Base-by-base conservation (phyloP, 23 red algal species). In the Chondrus crispus region DNA sequence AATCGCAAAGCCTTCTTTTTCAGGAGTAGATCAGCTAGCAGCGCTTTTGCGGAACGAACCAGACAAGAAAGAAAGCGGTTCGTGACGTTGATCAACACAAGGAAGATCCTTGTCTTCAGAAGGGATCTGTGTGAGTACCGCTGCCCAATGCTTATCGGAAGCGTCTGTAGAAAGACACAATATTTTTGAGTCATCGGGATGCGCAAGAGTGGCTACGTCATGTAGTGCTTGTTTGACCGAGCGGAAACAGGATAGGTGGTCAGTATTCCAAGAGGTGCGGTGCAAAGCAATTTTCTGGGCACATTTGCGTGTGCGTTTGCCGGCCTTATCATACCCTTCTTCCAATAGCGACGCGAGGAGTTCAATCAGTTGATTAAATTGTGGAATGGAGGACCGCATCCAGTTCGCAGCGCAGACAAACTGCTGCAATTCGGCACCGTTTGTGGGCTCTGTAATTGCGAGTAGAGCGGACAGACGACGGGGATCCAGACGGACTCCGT, bases 11-110 rank as follows among this genome's bases (percentile, higher is more conserved):
- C 9, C 71, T 76, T 76, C 71, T 8, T 76, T 76, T 5, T 76
- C 71, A 45, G 5, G 43, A 28, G 44, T 20, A 20, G 38, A 45
- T 39, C 28, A 38, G 71, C 7, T 76, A 12, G 26, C 44, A n/a
- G 71, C 36, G 35, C 30, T 24, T 47, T 12, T 39, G 71, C 38
- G 22, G 71, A 76, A 76, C 26, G 39, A 37, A 28, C 78, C 78
- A 60, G 78, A 82, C 48, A 82, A 45, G 26, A 82, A 82, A 38
- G 40, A 52, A 9, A 82, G 42, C 45, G 78, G 78, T 60, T 82
- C 78, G 46, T 82, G 47, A 26, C 46, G 74, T 24, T 82, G 46
- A 20, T 82, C 51, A n/a, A 36, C 52, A 30, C 26, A 8, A 5
- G 26, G n/a, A 66, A 29, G 24, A 5, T 82, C 48, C 8, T n/a